Percentiles rank a stretch among this genome's conserved stretches.
Conservation (phyloP, 306 rosid genomes). For the Gastrolobium villosum region DNA sequence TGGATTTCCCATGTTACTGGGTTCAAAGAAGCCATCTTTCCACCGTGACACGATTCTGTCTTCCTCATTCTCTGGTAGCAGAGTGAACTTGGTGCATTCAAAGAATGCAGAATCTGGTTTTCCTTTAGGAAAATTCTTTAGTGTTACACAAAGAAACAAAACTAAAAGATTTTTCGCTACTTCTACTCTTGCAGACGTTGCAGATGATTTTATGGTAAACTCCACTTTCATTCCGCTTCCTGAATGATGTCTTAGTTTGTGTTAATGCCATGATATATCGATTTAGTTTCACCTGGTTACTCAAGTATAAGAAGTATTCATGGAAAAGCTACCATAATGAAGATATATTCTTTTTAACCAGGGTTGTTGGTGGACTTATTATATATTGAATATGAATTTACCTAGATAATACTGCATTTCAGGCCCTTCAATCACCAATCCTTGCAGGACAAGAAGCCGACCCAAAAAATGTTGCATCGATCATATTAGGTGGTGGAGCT, state of each 20-base stretch:
- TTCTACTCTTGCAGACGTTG: constrained; percentile 59
- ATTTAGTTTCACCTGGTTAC: constrained; percentile 25
- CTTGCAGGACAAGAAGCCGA: constrained; percentile 48
- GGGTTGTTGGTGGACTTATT: neutral
- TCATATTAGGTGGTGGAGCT: constrained; percentile 70
- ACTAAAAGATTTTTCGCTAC: constrained; percentile 46
- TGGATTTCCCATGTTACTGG: constrained; percentile 47
- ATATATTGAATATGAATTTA: constrained; percentile 33
- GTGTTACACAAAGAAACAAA: constrained; percentile 41
- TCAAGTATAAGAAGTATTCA: constrained; percentile 11
- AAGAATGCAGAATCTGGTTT: constrained; percentile 45
- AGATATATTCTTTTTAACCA: neutral
- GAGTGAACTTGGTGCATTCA: constrained; percentile 52
- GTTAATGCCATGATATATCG: neutral
- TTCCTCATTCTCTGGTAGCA: constrained; percentile 51
- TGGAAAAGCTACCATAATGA: neutral
- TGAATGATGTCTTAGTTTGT: constrained; percentile 11
- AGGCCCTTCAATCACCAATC: constrained; percentile 59
- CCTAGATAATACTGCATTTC: constrained; percentile 33
- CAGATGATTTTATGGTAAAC: constrained; percentile 59
- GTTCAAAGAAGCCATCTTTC: constrained; percentile 47
- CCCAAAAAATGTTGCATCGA: constrained; percentile 61
- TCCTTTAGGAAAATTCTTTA: constrained; percentile 31
- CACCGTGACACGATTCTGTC: constrained; percentile 46
- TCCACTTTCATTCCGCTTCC: constrained; percentile 15